A percentile compares a stretch with the other conserved stretches of the same genome.
Evolutionary conservation across 208 protist genomes (phyloP).

Genomic region (Trypanosomatidae sp.): DNA sequence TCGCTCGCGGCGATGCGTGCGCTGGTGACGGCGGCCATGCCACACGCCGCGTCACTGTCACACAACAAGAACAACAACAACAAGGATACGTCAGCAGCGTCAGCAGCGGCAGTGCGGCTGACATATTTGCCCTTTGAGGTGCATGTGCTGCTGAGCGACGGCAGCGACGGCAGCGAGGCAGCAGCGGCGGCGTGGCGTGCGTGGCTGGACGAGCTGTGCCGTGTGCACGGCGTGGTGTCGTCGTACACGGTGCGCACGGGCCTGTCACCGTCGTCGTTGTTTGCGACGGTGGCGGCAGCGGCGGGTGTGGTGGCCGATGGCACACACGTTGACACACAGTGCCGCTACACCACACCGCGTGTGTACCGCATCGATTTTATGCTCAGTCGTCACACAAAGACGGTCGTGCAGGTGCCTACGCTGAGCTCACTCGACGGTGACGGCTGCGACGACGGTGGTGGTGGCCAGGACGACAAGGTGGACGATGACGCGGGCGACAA

Average conservation of each 20-base stretch:
- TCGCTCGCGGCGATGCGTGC: constrained; percentile 11
- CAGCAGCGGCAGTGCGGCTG: not conserved
- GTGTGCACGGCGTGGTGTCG: constrained; percentile 5
- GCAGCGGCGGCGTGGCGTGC: constrained; percentile 9
- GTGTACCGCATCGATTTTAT: constrained; percentile 77
- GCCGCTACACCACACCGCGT: constrained; percentile 22
- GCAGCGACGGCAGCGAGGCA: constrained; percentile 12
- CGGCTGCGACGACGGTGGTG: constrained; percentile 5
- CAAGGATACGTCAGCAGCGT: not conserved
- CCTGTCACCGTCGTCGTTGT: constrained; percentile 22
- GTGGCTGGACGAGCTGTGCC: not conserved
- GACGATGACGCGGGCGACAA: not conserved
- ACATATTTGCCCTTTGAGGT: constrained; percentile 28
- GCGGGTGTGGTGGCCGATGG: constrained; percentile 22
- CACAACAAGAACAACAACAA: not conserved
- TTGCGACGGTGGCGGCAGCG: constrained; percentile 26
- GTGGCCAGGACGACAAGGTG: not conserved
- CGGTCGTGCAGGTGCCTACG: constrained; percentile 40
- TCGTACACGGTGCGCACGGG: constrained; percentile 14
- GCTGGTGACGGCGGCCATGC: constrained; percentile 6
- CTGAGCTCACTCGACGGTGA: constrained; percentile 26
- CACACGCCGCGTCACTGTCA: not conserved
- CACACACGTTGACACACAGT: constrained; percentile 19
- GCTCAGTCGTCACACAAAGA: constrained; percentile 56
- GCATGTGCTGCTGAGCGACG: constrained; percentile 25